Evolutionary conservation across 108 stramenopile genomes (phyloP).

Genomic region (Cyclostephanos tholiformis): DNA sequence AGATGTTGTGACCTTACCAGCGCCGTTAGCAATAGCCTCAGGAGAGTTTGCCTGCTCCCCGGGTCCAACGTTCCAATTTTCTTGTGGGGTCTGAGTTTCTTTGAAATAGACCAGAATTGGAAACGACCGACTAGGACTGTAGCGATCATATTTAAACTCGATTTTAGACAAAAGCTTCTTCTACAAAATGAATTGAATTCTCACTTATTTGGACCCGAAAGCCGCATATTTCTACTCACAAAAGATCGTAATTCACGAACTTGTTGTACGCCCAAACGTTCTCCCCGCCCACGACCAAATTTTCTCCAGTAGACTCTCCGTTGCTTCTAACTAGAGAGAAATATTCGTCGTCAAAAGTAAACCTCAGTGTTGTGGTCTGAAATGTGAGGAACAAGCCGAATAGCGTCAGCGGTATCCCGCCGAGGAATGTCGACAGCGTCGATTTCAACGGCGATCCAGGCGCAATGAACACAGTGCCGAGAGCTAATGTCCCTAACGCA

Average conservation of each 20-base stretch:
- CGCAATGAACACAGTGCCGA: constrained; percentile 45
- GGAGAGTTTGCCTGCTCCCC: constrained; percentile 42
- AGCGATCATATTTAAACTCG: too few species aligned
- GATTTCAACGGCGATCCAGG: constrained; percentile 47
- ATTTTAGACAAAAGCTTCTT: too few species aligned
- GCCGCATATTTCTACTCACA: constrained; percentile 5
- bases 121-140: constrained; percentile 47
- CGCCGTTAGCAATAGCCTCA: constrained; percentile 47
- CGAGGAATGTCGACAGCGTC: constrained; percentile 37
- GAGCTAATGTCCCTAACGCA: constrained; percentile 50
- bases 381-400: constrained; percentile 58
- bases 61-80: constrained; percentile 47
- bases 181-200: not conserved
- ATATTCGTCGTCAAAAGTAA: constrained; percentile 59
- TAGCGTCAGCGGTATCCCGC: constrained; percentile 48
- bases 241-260: constrained; percentile 66
- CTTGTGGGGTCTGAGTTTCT: constrained; percentile 74
- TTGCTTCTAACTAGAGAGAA: constrained; percentile 57
- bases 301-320: constrained; percentile 54
- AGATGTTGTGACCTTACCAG: constrained; percentile 1
- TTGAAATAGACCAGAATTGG: constrained; percentile 80
- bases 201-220: not conserved
- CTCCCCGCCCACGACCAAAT: constrained; percentile 66
- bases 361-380: constrained; percentile 63
- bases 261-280: constrained; percentile 68